A percentile compares a stretch with the other conserved stretches of the same genome.
These are phyloP conservation scores for Solanum hybrid DNA, from an alignment of 305 asterid genomes.

Conservation along the genomic window DNA sequence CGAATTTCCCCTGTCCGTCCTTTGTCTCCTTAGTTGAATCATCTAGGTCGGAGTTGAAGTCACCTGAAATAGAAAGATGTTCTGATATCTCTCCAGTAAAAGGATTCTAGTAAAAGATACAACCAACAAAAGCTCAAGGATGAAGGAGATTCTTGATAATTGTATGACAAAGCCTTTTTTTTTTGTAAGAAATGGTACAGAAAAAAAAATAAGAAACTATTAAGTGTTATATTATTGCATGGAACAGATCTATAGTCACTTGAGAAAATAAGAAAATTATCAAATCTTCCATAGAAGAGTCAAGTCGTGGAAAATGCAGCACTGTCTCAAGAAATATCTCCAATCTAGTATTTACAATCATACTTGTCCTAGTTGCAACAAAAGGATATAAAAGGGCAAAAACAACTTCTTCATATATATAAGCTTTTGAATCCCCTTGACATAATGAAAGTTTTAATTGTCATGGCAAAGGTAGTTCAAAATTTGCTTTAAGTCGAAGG, in stretches of 20 bases:
- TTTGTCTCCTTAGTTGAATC: constrained; percentile 20
- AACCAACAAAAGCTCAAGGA: background rate
- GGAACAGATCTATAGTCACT: background rate
- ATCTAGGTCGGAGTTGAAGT: constrained; percentile 19
- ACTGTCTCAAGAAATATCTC: background rate
- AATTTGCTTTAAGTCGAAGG: background rate
- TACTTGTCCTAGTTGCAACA: background rate
- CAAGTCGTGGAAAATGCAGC: background rate
- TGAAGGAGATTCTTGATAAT: background rate
- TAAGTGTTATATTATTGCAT: background rate
- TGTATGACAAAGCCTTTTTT: background rate
- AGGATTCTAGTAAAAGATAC: background rate
- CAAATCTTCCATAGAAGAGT: background rate
- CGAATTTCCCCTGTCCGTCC: constrained; percentile 41
- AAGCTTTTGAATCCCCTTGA: background rate
- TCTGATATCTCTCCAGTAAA: background rate
- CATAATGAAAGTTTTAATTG: background rate
- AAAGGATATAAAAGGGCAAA: background rate
- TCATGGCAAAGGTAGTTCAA: background rate
- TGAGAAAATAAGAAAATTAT: background rate
- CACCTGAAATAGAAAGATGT: constrained; percentile 26
- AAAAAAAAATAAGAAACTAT: background rate
- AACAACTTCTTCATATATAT: background rate
- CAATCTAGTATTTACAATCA: background rate
- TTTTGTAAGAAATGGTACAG: background rate